These are phyloP conservation scores for Neurospora hispaniola DNA, from an alignment of 495 filamentous ascomycete genomes.

Conservation along the genomic window DNA sequence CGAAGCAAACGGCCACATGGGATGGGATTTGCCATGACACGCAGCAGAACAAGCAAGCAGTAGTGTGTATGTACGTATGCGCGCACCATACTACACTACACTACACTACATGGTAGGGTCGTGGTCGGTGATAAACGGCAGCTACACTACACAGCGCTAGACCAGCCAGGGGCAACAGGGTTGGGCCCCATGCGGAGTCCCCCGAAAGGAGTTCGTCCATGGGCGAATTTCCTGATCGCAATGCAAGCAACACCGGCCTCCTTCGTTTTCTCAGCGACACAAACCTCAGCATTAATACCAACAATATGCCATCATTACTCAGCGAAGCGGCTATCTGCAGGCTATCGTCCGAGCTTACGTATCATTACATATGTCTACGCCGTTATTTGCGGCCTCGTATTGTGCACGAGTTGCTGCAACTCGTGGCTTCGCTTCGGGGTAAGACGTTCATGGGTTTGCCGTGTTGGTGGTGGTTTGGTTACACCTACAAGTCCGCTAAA, in stretches of 20 bases:
- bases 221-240: conserved; percentile 12
- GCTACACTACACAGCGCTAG: neutral
- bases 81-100: neutral
- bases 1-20: neutral
- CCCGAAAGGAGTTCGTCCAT: conserved; percentile 5
- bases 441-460: neutral
- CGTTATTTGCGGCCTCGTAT: neutral
- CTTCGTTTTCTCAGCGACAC: neutral
- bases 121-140: neutral
- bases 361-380: neutral
- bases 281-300: neutral
- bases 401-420: neutral
- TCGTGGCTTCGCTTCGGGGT: conserved; percentile 4
- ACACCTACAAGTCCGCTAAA: neutral
- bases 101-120: neutral
- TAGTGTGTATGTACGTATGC: neutral
- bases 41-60: neutral
- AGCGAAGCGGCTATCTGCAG: neutral
- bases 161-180: neutral
- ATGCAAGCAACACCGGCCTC: conserved; percentile 8
- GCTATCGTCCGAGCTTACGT: neutral
- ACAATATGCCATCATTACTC: conserved; percentile 1
- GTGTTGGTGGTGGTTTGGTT: neutral
- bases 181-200: conserved; percentile 7
- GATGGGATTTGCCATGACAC: neutral